These are phyloP conservation scores for Botrytis fabae DNA, from an alignment of 2,329 filamentous ascomycete genomes.

Conservation along the genomic window DNA sequence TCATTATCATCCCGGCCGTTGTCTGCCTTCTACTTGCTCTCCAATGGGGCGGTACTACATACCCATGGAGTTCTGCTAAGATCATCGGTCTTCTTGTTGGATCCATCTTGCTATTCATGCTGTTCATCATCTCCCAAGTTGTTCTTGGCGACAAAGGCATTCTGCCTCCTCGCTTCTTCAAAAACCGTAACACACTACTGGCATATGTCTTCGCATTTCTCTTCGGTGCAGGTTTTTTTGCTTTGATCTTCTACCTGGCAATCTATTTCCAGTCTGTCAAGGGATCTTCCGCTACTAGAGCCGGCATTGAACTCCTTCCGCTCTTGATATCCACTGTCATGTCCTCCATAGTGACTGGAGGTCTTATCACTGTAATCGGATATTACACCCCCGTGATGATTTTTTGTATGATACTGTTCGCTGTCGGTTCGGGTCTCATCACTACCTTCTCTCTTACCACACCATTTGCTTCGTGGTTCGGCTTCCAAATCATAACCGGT, in stretches of 20 bases:
- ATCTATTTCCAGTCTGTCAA: slow-evolving; percentile 42
- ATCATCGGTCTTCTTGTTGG: slow-evolving; percentile 43
- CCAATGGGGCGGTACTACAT: slow-evolving; percentile 44
- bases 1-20: slow-evolving; percentile 42
- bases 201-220: slow-evolving; percentile 32
- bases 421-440: slow-evolving; percentile 47
- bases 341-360: slow-evolving; percentile 45
- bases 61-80: slow-evolving; percentile 41
- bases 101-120: slow-evolving; percentile 37
- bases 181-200: slow-evolving; percentile 31
- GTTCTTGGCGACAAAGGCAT: slow-evolving; percentile 40
- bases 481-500: slow-evolving; percentile 53
- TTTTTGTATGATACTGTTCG: slow-evolving; percentile 42
- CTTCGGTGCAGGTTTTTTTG: slow-evolving; percentile 37
- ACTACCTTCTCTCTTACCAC: slow-evolving; percentile 46
- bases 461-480: slow-evolving; percentile 53
- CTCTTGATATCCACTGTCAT: slow-evolving; percentile 46
- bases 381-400: slow-evolving; percentile 50
- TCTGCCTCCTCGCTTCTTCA: slow-evolving; percentile 44
- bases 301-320: slow-evolving; percentile 48
- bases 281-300: slow-evolving; percentile 44
- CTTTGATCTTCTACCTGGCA: slow-evolving; percentile 39
- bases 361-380: slow-evolving; percentile 43
- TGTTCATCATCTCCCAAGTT: slow-evolving; percentile 41
- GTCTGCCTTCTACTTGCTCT: slow-evolving; percentile 45